phyloP scores from a whole-genome alignment of 768 basidiomycete genomes.

The Trametes gibbosa region DNA sequence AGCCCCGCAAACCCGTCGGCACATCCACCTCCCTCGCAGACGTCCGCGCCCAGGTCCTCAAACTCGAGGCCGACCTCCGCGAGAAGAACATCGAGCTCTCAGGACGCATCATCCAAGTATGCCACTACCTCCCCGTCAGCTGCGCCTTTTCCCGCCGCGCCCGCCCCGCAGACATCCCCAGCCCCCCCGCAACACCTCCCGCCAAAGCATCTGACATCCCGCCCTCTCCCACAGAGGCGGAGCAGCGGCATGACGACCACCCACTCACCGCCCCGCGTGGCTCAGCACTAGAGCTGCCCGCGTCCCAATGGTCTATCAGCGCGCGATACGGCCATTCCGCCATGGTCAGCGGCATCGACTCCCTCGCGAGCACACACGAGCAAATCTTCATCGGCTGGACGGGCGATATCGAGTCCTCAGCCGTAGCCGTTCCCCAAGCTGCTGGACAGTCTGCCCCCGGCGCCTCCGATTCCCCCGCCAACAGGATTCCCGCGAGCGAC shows the following conservation, averaged over 20 bases:
- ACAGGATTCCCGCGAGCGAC: constrained; percentile 44
- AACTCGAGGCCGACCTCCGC: constrained; percentile 70
- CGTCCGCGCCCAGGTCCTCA: constrained; percentile 68
- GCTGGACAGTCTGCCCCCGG: constrained; percentile 23
- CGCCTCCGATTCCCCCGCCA: constrained; percentile 12
- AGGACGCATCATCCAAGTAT: constrained; percentile 89
- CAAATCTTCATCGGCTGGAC: constrained; percentile 95
- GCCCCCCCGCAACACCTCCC: constrained; percentile 81
- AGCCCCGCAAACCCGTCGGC: constrained; percentile 40
- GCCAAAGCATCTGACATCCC: constrained; percentile 49
- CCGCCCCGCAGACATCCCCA: constrained; percentile 46
- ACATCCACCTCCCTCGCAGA: constrained; percentile 62
- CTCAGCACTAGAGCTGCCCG: constrained; percentile 17
- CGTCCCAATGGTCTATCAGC: constrained; percentile 65
- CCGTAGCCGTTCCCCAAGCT: constrained; percentile 31
- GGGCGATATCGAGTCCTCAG: constrained; percentile 70
- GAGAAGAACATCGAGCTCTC: constrained; percentile 71
- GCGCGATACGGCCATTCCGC: constrained; percentile 89
- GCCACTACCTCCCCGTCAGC: constrained; percentile 82
- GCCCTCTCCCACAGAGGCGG: constrained; percentile 19
- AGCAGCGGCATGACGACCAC: constrained; percentile 10
- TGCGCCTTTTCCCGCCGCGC: constrained; percentile 52
- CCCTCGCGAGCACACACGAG: constrained; percentile 79
- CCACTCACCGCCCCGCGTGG: constrained; percentile 16
- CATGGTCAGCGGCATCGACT: constrained; percentile 91